Conservation (phyloP, 129 eudicot genomes). For the Smallanthus sonchifolius region DNA sequence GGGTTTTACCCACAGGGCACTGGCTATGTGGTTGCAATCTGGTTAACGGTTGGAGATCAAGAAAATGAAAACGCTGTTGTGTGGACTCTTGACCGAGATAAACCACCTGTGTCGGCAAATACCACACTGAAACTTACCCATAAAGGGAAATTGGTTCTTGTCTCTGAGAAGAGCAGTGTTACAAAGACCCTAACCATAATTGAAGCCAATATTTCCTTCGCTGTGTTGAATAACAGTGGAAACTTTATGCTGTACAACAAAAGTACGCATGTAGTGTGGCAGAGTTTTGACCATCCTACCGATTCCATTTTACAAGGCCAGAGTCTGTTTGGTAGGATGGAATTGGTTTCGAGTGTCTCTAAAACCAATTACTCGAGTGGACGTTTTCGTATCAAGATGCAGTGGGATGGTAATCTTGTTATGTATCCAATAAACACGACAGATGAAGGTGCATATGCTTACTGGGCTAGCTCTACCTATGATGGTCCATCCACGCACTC, state of each 20-base stretch:
- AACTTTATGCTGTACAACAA: slow-evolving; percentile 23
- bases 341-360: slow-evolving; percentile 30
- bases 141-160: slow-evolving; percentile 4
- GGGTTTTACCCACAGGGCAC: slow-evolving; percentile 29
- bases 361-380: slow-evolving; percentile 25
- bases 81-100: slow-evolving; percentile 31
- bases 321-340: slow-evolving; percentile 9
- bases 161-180: background rate
- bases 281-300: slow-evolving; percentile 39
- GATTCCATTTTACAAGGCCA: slow-evolving; percentile 38
- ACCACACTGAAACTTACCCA: slow-evolving; percentile 9
- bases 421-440: slow-evolving; percentile 22
- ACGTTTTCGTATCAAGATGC: slow-evolving; percentile 32
- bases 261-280: slow-evolving; percentile 14
- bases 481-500: background rate
- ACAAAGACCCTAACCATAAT: background rate
- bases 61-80: slow-evolving; percentile 12
- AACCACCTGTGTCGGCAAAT: slow-evolving; percentile 13
- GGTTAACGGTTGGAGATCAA: slow-evolving; percentile 7
- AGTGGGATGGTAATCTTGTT: slow-evolving; percentile 38
- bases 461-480: background rate
- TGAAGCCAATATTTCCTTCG: slow-evolving; percentile 6
- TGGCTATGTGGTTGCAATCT: slow-evolving; percentile 35
- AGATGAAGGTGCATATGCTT: background rate
- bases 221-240: slow-evolving; percentile 25